A percentile compares a stretch with the other conserved stretches of the same genome.
phyloP scores from a whole-genome alignment of 768 basidiomycete genomes.

The Tricholoma sp. region DNA sequence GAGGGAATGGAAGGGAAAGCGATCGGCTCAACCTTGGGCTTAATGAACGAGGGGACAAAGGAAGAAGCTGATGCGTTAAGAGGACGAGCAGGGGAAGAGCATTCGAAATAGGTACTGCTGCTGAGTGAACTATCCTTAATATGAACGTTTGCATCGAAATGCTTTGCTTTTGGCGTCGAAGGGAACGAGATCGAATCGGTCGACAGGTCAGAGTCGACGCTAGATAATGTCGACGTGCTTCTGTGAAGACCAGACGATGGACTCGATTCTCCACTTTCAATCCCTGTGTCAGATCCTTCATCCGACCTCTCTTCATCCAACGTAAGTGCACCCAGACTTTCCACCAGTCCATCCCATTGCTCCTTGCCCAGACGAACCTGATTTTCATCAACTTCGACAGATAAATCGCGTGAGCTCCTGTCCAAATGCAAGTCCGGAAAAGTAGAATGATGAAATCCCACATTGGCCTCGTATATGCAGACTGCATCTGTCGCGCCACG shows the following conservation, averaged over 20 bases:
- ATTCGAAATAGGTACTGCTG: conserved; percentile 13
- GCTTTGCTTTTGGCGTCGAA: conserved; percentile 44
- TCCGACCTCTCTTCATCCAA: conserved; percentile 1
- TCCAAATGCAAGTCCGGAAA: conserved; percentile 3
- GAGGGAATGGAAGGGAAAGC: conserved; percentile 16
- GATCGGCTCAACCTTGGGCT: conserved; percentile 19
- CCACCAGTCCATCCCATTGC: conserved; percentile 38
- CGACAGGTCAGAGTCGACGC: conserved; percentile 37
- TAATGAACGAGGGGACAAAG: conserved; percentile 35
- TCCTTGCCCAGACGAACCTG: conserved; percentile 28
- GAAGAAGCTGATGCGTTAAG: conserved; percentile 42
- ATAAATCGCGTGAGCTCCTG: conserved; percentile 12
- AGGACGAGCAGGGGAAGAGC: conserved; percentile 21
- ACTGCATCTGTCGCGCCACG: conserved; percentile 31
- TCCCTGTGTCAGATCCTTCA: conserved; percentile 11
- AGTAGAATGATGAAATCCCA: conserved; percentile 32
- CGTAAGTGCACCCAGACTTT: conserved; percentile 26
- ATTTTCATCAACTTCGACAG: conserved; percentile 26
- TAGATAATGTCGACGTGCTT: conserved; percentile 32
- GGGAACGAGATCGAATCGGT: conserved; percentile 42
- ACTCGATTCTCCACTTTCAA: conserved; percentile 11
- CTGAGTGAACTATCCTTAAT: conserved; percentile 30
- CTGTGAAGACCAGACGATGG: conserved; percentile 21
- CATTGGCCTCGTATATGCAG: conserved; percentile 33
- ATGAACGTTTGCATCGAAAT: conserved; percentile 30